Base-by-base conservation (phyloP, 108 stramenopile genomes). In the Cyclotella baltica region DNA sequence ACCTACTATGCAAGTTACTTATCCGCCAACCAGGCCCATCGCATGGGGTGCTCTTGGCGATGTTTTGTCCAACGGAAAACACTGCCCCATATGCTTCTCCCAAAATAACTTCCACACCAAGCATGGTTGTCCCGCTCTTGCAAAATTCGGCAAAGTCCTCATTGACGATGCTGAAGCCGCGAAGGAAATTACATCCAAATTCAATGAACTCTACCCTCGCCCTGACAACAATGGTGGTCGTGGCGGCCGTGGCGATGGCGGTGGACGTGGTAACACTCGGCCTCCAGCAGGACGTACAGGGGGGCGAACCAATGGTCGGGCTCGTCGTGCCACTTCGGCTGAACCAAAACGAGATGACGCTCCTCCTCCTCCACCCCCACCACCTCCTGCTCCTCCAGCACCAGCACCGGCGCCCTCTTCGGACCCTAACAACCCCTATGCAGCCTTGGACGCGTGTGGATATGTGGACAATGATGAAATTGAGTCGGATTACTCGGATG, bases 231-330 rank as follows among this genome's bases (percentile, higher is more conserved):
- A 30, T 31, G 52, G 4, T 4, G 52, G 52, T 4, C 20, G 52
- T 20, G 57, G 57, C 30, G 57, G 57, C 29, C 57, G 30, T 31
- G 57, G 57, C 29, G 28, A 28, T 58, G 57, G 57, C 30, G 51
- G 51, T 52, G 18, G 51, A 13, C 11, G n/a, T n/a, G n/a, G n/a
- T n/a, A n/a, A n/a, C n/a, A n/a, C n/a, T n/a, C n/a, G n/a, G n/a
- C n/a, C n/a, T n/a, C n/a, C n/a, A n/a, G n/a, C n/a, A n/a, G n/a
- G n/a, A n/a, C 40, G 40, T 43, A 43, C 40, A 11, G 10, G 10
- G 13, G 40, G 40, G 40, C 40, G 40, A 6, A 6, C 6, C 13
- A 13, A 11, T 13, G 10, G 10, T 43, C 40, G 40, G 2, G 57
- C 29, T 18, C 57, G 57, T 31, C 57, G 30, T 5, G 30, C 57